phyloP scores from a whole-genome alignment of 495 filamentous ascomycete species.

The Hypoxylon intermedium region DNA sequence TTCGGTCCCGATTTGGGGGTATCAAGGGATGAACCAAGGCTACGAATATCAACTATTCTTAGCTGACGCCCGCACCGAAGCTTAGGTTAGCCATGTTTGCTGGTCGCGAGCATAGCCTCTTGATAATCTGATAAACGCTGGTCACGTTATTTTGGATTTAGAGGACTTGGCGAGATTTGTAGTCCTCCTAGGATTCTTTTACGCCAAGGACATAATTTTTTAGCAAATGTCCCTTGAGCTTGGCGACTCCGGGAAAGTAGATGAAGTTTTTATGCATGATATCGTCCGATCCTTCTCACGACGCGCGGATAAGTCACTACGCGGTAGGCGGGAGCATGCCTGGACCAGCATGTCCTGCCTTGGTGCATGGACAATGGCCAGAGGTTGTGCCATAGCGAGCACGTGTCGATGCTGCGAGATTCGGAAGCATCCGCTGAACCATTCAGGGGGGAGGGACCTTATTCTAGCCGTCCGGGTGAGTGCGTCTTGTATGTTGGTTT shows the following conservation, averaged over 20 bases:
- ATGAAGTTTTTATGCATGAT: background rate
- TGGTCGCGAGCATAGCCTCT: no score
- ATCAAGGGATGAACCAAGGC: background rate
- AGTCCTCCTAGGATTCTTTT: no score
- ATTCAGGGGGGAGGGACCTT: conserved; percentile 5
- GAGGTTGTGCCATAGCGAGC: conserved; percentile 7
- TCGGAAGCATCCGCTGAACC: conserved; percentile 28
- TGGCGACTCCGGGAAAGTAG: background rate
- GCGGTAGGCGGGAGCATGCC: conserved; percentile 7
- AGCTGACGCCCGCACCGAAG: no score
- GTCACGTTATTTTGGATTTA: no score
- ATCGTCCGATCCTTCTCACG: conserved; percentile 4
- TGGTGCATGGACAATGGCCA: conserved; percentile 1
- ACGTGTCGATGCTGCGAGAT: conserved; percentile 28
- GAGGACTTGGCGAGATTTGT: no score
- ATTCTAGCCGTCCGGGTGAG: conserved; percentile 19
- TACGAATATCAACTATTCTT: no score
- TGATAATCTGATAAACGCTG: no score
- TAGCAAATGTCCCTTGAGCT: background rate
- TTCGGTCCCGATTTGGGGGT: background rate
- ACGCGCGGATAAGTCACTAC: background rate
- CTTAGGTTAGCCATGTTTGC: no score
- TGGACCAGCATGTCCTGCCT: background rate
- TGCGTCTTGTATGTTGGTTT: conserved; percentile 14
- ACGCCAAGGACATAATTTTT: background rate